Percentiles rank a stretch among this genome's conserved stretches.
These are phyloP conservation scores for Taphrina confusa DNA, from an alignment of 1,139 yeast species.

Conservation along the genomic window DNA sequence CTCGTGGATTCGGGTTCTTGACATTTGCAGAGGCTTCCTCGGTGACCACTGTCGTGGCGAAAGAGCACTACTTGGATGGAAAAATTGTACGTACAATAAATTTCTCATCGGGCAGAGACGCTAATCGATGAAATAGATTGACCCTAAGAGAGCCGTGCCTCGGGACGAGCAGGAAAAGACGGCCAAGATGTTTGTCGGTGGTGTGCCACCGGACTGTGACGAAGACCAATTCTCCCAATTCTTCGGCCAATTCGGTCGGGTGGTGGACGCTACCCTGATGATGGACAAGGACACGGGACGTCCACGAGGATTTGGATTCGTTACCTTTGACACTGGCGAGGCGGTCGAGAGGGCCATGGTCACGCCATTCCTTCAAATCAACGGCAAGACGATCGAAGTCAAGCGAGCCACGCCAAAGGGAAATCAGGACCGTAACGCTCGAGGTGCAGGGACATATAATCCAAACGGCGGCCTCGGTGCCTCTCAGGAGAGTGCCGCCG, in stretches of 20 bases:
- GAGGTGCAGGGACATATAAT: conserved; percentile 36
- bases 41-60: conserved; percentile 83
- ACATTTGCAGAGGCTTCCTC: conserved; percentile 80
- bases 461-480: conserved; percentile 49
- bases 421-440: conserved; percentile 42
- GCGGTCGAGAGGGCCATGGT: conserved; percentile 92
- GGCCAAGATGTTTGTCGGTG: conserved; percentile 97
- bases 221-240: conserved; percentile 87
- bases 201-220: conserved; percentile 92
- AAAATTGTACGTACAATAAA: conserved; percentile 60
- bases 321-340: conserved; percentile 91
- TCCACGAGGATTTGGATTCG: conserved; percentile 97
- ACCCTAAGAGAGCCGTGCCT: conserved; percentile 97
- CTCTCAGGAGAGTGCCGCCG: conserved; percentile 40
- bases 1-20: conserved; percentile 94
- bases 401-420: conserved; percentile 97
- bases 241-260: conserved; percentile 87
- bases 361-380: conserved; percentile 39
- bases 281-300: conserved; percentile 96
- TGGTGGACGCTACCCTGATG: conserved; percentile 96
- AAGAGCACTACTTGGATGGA: conserved; percentile 91
- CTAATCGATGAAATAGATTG: conserved; percentile 53
- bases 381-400: conserved; percentile 64
- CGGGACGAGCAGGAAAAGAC: conserved; percentile 97
- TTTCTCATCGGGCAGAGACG: neutral